Percentiles rank a stretch among this genome's conserved stretches.
phyloP scores from a whole-genome alignment of 805 yeast genomes.

The Cyberlindnera euphorbiiphila region DNA sequence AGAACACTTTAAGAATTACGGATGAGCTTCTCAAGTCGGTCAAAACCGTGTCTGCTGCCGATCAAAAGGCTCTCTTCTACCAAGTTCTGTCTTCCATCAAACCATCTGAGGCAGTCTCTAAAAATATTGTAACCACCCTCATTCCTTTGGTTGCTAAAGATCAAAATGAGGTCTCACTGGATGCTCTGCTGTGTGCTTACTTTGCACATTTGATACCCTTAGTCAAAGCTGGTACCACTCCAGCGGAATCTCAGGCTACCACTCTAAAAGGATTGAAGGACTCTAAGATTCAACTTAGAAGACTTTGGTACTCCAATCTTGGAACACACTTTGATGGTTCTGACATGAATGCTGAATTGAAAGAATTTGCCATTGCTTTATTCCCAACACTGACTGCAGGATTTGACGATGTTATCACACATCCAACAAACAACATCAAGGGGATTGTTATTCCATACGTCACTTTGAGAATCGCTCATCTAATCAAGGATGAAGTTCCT shows the following conservation, averaged over 20 bases:
- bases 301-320: constrained; percentile 60
- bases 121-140: constrained; percentile 40
- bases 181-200: constrained; percentile 45
- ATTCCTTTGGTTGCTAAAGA: constrained; percentile 63
- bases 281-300: constrained; percentile 57
- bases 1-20: constrained; percentile 34
- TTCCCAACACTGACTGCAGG: constrained; percentile 29
- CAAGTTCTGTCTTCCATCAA: constrained; percentile 38
- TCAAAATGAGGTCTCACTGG: constrained; percentile 63
- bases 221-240: constrained; percentile 16
- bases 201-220: constrained; percentile 40
- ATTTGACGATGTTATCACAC: constrained; percentile 41
- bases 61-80: constrained; percentile 56
- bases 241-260: constrained; percentile 16
- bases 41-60: constrained; percentile 58
- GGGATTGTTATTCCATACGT: constrained; percentile 53
- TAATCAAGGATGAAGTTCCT: constrained; percentile 26
- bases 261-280: constrained; percentile 55
- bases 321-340: constrained; percentile 32
- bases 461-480: constrained; percentile 28
- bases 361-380: constrained; percentile 19
- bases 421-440: constrained; percentile 47
- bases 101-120: constrained; percentile 29
- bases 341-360: constrained; percentile 9
- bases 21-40: constrained; percentile 54